Base-by-base conservation (phyloP, 768 basidiomycete genomes). In the Gloeophyllum trabeum region DNA sequence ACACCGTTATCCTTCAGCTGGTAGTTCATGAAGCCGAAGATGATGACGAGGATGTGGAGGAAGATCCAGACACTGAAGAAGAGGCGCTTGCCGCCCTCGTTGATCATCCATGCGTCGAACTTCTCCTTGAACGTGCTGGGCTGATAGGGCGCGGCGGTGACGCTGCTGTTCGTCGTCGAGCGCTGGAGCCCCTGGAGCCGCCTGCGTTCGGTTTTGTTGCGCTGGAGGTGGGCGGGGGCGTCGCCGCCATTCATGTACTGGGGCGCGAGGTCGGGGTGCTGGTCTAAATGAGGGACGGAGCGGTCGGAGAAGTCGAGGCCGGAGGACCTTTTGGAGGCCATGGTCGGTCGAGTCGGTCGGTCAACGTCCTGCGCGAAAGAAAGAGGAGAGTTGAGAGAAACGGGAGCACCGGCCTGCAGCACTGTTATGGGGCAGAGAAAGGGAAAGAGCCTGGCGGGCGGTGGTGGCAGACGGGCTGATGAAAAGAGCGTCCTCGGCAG, bases 51-150 rank as follows among this genome's bases (percentile, higher is more conserved):
- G 28, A 79, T 45, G 48, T 97, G 92, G 24, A 94, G 71, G 58
- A 89, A 63, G 40, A 93, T 64, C 78, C 84, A 96, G 47, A 78
- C 59, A 43, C 63, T 71, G 63, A 93, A 88, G 68, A 92, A 89
- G 28, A 93, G 51, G 42, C 75, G 69, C 35, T 73, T 71, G 12
- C 83, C 78, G 53, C 92, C 92, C 55, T 93, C 91, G 57, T 93
- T 92, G 59, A 92, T 88, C 83, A 90, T 84, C 91, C 91, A 94
- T n/a, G 78, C 51, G 49, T 71, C 68, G 51, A 75, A 70, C 49
- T 59, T 72, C 51, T 77, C 69, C 35, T 53, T 51, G 36, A 63
- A 54, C 2, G 67, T 64, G 41, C 51, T 59, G 24, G 71, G 65
- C 36, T 57, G 52, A 46, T 66, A 65, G 13, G 57, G 57, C 0